These are phyloP conservation scores for Flagelloscypha sp. DNA, from an alignment of 768 basidiomycete genomes.

Conservation along the genomic window DNA sequence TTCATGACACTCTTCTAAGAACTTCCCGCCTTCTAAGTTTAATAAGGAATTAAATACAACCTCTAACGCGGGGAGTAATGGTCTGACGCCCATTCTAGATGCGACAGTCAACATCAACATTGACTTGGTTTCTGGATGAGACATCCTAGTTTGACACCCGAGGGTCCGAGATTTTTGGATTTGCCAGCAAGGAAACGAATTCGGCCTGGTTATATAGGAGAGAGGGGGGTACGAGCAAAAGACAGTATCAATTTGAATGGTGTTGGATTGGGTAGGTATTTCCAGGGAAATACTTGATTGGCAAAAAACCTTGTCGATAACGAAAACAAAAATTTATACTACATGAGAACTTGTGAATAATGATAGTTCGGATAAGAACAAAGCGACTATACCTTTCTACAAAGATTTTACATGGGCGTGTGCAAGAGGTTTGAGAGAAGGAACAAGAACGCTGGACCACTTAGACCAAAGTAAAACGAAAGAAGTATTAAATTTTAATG, in stretches of 20 bases:
- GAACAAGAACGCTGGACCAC: too few species aligned
- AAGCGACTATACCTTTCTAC: too few species aligned
- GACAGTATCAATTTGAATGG: slow-evolving; percentile 18
- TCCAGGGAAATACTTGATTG: slow-evolving; percentile 14
- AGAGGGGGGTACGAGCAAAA: slow-evolving; percentile 12
- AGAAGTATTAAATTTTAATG: too few species aligned
- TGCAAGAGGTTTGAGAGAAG: too few species aligned
- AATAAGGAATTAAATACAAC: slow-evolving; percentile 17
- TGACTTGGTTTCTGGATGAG: slow-evolving; percentile 11
- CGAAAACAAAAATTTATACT: too few species aligned
- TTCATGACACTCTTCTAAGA: slow-evolving; percentile 11
- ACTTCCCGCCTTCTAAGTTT: slow-evolving; percentile 11
- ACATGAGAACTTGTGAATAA: too few species aligned
- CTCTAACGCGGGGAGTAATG: slow-evolving; percentile 8
- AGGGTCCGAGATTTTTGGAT: slow-evolving; percentile 23
- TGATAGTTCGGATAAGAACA: too few species aligned
- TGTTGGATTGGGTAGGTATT: slow-evolving; percentile 10
- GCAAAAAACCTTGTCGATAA: too few species aligned
- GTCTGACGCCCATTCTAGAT: slow-evolving; percentile 1
- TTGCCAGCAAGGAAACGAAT: slow-evolving; percentile 21
- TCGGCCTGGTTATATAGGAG: slow-evolving; percentile 13
- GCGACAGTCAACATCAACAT: not conserved
- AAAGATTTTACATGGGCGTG: too few species aligned
- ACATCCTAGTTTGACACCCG: slow-evolving; percentile 19
- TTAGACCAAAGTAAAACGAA: too few species aligned